Evolutionary conservation across 2,329 filamentous ascomycete species (phyloP).

Genomic region (Moelleriella libera): DNA sequence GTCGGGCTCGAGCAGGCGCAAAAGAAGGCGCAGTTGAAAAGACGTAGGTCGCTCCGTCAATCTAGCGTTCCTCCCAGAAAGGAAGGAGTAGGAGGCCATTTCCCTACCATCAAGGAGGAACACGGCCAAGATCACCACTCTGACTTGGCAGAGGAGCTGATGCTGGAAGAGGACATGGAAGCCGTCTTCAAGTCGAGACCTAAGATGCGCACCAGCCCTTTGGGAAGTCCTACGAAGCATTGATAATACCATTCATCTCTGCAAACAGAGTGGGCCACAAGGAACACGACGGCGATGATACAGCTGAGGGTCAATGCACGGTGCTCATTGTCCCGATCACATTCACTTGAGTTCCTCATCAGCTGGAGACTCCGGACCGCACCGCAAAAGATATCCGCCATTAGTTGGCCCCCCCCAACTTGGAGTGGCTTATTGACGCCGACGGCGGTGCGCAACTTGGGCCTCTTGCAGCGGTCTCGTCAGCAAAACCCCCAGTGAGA

Average conservation of each 20-base stretch:
- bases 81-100: slow-evolving; percentile 30
- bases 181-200: slow-evolving; percentile 78
- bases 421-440: not conserved
- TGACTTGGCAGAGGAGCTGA: slow-evolving; percentile 53
- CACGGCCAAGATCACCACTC: slow-evolving; percentile 15
- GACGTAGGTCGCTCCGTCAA: slow-evolving; percentile 34
- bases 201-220: slow-evolving; percentile 63
- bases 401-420: no score
- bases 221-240: slow-evolving; percentile 31
- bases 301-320: no score
- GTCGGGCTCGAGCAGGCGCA: slow-evolving; percentile 44
- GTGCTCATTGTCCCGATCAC: no score
- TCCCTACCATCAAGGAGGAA: slow-evolving; percentile 34
- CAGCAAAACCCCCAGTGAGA: no score
- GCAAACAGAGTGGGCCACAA: not conserved
- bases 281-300: not conserved
- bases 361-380: no score
- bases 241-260: slow-evolving; percentile 6
- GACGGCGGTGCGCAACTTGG: not conserved
- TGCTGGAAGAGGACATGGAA: slow-evolving; percentile 61
- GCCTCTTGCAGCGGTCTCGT: not conserved
- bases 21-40: slow-evolving; percentile 45
- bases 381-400: no score
- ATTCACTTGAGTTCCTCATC: no score
- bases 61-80: slow-evolving; percentile 22